Evolutionary conservation across 495 filamentous ascomycete species (phyloP).

Genomic region (Xylaria castorea): DNA sequence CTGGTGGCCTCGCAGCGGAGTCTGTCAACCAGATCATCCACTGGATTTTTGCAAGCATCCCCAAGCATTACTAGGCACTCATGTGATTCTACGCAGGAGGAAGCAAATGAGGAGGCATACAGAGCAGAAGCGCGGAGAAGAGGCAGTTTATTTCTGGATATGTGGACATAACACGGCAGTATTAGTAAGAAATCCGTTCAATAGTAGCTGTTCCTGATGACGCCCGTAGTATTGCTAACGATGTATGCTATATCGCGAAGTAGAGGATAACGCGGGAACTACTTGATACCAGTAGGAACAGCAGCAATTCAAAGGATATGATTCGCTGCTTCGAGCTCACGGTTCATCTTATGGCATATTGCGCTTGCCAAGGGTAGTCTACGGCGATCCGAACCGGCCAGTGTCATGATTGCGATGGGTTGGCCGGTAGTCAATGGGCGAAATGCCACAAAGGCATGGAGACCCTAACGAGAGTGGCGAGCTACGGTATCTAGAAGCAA

Average conservation of each 20-base stretch:
- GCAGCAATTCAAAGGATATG: not conserved
- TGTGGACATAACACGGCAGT: not conserved
- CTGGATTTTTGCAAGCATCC: conserved; percentile 1
- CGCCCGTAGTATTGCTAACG: conserved; percentile 1
- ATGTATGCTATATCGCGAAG: not conserved
- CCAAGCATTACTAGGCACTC: not conserved
- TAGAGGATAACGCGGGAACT: not conserved
- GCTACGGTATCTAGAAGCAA: not conserved
- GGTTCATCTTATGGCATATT: not conserved
- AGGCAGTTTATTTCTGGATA: conserved; percentile 3
- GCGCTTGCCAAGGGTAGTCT: not conserved
- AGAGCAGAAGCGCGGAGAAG: not conserved
- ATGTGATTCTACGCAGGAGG: conserved; percentile 8
- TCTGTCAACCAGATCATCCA: conserved; percentile 7
- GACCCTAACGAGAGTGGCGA: not conserved
- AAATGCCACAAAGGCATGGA: not conserved
- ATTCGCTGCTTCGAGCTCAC: not conserved
- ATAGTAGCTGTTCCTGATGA: not conserved
- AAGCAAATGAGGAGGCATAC: not conserved
- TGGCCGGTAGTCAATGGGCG: conserved; percentile 4
- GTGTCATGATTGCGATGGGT: not conserved
- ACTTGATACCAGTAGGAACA: not conserved
- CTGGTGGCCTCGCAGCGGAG: conserved; percentile 16
- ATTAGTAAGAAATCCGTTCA: not conserved
- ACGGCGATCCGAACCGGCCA: not conserved